Evolutionary conservation across 2,329 filamentous ascomycete species (phyloP).

Genomic region (Reticulascus tulasneorum): DNA sequence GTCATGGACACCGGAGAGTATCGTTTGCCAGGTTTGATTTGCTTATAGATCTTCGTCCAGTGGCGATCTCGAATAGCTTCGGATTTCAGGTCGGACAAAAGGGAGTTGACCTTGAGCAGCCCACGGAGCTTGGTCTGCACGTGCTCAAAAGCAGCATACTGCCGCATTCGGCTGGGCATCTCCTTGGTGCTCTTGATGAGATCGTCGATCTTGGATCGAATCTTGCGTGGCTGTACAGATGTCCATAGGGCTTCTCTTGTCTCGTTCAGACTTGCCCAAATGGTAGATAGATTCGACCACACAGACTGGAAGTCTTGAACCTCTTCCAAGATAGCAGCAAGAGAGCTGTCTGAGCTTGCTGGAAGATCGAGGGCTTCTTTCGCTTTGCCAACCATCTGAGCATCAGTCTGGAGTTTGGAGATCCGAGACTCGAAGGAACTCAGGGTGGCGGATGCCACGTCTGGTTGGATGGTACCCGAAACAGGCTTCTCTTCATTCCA

Average conservation of each 20-base stretch:
- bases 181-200: conserved; percentile 98
- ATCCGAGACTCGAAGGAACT: conserved; percentile 80
- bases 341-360: conserved; percentile 71
- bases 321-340: conserved; percentile 85
- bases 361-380: conserved; percentile 95
- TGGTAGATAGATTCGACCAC: conserved; percentile 91
- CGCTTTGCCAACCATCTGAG: conserved; percentile 89
- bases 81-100: conserved; percentile 88
- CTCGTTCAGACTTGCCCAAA: conserved; percentile 95
- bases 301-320: conserved; percentile 99
- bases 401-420: conserved; percentile 79
- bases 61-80: conserved; percentile 95
- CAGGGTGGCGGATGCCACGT: conserved; percentile 79
- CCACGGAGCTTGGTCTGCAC: conserved; percentile 88
- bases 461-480: conserved; percentile 86
- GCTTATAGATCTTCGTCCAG: conserved; percentile 97
- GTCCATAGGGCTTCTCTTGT: conserved; percentile 91
- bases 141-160: conserved; percentile 99
- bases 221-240: conserved; percentile 89
- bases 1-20: conserved; percentile 95
- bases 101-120: conserved; percentile 83
- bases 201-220: conserved; percentile 82
- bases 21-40: conserved; percentile 84
- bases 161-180: conserved; percentile 98
- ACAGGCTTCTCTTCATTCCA: conserved; percentile 98